Conservation (phyloP, 345 rosid genomes). For the Mallotus nudiflorus region DNA sequence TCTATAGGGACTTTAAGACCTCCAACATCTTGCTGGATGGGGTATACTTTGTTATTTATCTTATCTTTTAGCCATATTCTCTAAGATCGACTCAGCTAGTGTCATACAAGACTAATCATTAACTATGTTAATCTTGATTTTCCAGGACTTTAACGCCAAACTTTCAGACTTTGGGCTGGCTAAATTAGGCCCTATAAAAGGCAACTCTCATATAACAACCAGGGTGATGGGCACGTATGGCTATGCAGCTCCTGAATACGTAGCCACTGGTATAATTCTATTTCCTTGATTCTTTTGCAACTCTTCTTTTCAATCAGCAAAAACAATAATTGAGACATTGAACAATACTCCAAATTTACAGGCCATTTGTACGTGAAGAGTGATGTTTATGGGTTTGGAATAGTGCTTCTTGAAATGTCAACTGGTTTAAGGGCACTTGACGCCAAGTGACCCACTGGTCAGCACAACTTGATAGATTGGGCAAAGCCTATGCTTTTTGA, state of each 20-base stretch:
- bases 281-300: not conserved
- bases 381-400: constrained; percentile 89
- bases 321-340: not conserved
- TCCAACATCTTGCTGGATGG: constrained; percentile 78
- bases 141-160: constrained; percentile 66
- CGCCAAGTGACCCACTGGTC: constrained; percentile 40
- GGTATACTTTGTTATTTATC: too few relatives aligned
- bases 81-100: too few relatives aligned
- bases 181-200: constrained; percentile 66
- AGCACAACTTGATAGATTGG: constrained; percentile 63
- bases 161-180: constrained; percentile 90
- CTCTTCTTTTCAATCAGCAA: not conserved
- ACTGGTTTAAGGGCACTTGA: constrained; percentile 71
- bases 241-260: constrained; percentile 86
- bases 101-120: not conserved
- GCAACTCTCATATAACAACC: constrained; percentile 68
- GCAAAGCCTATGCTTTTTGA: constrained; percentile 45
- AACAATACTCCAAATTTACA: constrained; percentile 8
- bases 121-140: not conserved
- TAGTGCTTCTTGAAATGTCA: constrained; percentile 67
- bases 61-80: too few relatives aligned
- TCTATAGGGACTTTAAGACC: constrained; percentile 84
- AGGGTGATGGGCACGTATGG: constrained; percentile 78
- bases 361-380: constrained; percentile 82
- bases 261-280: constrained; percentile 57